phyloP scores from a whole-genome alignment of 805 yeast genomes.

The Metschnikowia vanudenii region DNA sequence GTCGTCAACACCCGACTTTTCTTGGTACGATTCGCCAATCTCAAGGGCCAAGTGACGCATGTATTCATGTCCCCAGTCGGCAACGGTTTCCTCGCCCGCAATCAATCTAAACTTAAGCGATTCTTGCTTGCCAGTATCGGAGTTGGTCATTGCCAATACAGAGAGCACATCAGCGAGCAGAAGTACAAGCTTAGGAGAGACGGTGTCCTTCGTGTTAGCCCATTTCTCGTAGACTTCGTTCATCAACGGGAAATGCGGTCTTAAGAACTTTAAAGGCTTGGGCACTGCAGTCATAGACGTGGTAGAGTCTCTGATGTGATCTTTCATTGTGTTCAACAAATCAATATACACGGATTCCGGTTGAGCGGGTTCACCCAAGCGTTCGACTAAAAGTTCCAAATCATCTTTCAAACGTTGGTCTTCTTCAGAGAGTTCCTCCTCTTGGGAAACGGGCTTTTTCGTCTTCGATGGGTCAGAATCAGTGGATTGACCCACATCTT shows the following conservation, averaged over 20 bases:
- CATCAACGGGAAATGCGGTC: slow-evolving; percentile 79
- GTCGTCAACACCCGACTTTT: slow-evolving; percentile 38
- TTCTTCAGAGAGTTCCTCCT: slow-evolving; percentile 90
- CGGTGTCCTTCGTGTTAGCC: slow-evolving; percentile 38
- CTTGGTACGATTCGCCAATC: slow-evolving; percentile 83
- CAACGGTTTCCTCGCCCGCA: slow-evolving; percentile 55
- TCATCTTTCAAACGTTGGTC: slow-evolving; percentile 85
- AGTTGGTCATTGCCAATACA: slow-evolving; percentile 91
- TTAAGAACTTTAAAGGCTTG: slow-evolving; percentile 91
- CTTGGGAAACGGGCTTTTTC: slow-evolving; percentile 36
- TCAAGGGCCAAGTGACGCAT: slow-evolving; percentile 93
- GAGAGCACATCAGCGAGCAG: slow-evolving; percentile 86
- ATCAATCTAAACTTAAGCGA: slow-evolving; percentile 74
- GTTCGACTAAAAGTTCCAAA: slow-evolving; percentile 82
- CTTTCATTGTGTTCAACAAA: slow-evolving; percentile 69
- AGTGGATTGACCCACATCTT: slow-evolving; percentile 23
- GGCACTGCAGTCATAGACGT: slow-evolving; percentile 99
- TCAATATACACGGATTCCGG: slow-evolving; percentile 48
- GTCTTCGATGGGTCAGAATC: slow-evolving; percentile 23
- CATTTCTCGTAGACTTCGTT: slow-evolving; percentile 65
- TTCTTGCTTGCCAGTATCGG: slow-evolving; percentile 76
- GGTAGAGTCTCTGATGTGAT: slow-evolving; percentile 84
- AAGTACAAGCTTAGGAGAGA: slow-evolving; percentile 39
- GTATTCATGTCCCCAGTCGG: slow-evolving; percentile 98
- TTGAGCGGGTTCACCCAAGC: slow-evolving; percentile 56